These are phyloP conservation scores for Retiboletus flavoniger DNA, from an alignment of 1,284 basidiomycete species.

Conservation along the genomic window DNA sequence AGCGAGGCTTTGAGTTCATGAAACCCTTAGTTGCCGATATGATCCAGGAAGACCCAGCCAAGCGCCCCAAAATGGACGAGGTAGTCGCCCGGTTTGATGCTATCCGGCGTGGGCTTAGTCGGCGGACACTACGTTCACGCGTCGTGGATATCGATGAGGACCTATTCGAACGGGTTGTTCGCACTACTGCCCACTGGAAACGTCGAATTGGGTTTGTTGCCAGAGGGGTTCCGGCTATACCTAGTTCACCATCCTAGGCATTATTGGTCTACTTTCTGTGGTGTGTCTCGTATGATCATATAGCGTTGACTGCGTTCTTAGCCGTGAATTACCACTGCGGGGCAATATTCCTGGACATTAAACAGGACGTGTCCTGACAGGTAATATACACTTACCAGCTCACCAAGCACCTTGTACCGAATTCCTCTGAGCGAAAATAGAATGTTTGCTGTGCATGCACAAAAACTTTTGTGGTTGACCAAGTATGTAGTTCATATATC, in stretches of 20 bases:
- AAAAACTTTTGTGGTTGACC: too few species aligned
- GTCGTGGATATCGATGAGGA: conserved; percentile 9
- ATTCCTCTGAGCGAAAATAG: too few species aligned
- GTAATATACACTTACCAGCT: too few species aligned
- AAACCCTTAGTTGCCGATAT: conserved; percentile 32
- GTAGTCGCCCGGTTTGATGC: conserved; percentile 32
- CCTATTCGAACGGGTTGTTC: conserved; percentile 1
- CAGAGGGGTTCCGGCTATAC: conserved; percentile 5
- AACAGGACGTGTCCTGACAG: too few species aligned
- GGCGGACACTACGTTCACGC: conserved; percentile 29
- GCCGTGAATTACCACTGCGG: too few species aligned
- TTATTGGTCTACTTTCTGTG: neutral
- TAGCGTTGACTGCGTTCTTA: neutral
- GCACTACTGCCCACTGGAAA: conserved; percentile 14
- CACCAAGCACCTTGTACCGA: too few species aligned
- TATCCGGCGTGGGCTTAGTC: conserved; percentile 24
- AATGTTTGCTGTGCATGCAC: too few species aligned
- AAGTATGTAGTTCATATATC: too few species aligned
- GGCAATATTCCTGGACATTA: too few species aligned
- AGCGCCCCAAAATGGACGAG: conserved; percentile 37
- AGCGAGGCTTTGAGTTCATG: conserved; percentile 37
- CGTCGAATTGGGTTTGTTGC: conserved; percentile 17
- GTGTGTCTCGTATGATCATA: neutral
- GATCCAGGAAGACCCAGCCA: conserved; percentile 32
- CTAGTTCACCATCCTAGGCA: neutral